A percentile compares a stretch with the other conserved stretches of the same genome.
Conservation (phyloP, 1,284 basidiomycete genomes). For the Heterobasidion irregulare region DNA sequence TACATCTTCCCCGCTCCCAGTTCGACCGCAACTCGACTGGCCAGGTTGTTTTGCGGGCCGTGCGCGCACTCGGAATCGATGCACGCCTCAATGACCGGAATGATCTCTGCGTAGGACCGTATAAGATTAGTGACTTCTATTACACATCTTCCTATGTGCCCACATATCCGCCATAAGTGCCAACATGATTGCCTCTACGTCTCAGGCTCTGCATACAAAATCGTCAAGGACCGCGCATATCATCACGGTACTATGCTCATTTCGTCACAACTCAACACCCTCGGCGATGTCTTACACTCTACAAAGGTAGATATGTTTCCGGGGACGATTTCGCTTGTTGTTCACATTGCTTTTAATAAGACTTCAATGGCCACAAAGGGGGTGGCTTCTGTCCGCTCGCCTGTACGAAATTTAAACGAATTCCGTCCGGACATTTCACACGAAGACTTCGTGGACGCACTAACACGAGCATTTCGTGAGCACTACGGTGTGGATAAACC, state of each 20-base stretch:
- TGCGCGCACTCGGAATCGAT: conserved; percentile 65
- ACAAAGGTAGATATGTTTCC: conserved; percentile 47
- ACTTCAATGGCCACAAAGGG: conserved; percentile 78
- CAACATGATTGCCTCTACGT: conserved; percentile 44
- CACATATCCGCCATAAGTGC: conserved; percentile 4
- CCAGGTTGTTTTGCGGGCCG: conserved; percentile 70
- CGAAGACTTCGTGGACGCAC: conserved; percentile 61
- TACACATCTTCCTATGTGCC: conserved; percentile 3
- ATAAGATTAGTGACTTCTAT: conserved; percentile 67
- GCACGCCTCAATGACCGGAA: conserved; percentile 86
- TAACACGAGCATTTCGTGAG: conserved; percentile 63
- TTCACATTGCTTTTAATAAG: conserved; percentile 33
- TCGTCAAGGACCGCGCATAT: conserved; percentile 86
- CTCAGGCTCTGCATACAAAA: conserved; percentile 97
- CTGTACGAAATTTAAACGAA: conserved; percentile 78
- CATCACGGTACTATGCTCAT: conserved; percentile 99
- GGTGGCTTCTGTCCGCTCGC: conserved; percentile 87
- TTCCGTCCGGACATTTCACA: conserved; percentile 53
- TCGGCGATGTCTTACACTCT: conserved; percentile 67
- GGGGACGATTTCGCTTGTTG: too few relatives aligned
- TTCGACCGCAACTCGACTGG: conserved; percentile 84
- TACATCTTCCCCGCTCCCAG: conserved; percentile 75
- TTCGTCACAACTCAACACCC: conserved; percentile 61
- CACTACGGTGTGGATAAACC: conserved; percentile 51
- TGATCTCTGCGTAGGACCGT: conserved; percentile 76